Evolutionary conservation across 192 early-diverging fungal genomes (phyloP).

Genomic region (Paraglomus occultum): DNA sequence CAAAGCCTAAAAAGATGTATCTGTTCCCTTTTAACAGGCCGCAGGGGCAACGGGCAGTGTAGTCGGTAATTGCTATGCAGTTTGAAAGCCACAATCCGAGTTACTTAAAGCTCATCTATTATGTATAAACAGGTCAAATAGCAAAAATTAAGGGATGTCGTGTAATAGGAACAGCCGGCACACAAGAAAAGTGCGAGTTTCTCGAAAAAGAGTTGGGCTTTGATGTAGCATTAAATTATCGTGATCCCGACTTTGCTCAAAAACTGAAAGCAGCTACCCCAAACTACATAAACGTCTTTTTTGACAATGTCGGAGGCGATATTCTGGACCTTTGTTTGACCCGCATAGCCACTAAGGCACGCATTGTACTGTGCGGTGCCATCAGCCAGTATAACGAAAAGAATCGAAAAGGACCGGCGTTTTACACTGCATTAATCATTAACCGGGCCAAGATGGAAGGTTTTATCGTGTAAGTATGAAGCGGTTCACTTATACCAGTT

Average conservation of each 20-base stretch:
- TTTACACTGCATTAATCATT: slow-evolving; percentile 45
- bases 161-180: slow-evolving; percentile 56
- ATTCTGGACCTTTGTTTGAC: slow-evolving; percentile 46
- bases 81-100: too few relatives aligned
- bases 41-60: slow-evolving; percentile 50
- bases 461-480: slow-evolving; percentile 40
- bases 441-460: slow-evolving; percentile 52
- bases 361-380: slow-evolving; percentile 52
- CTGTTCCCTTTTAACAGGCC: slow-evolving; percentile 30
- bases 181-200: slow-evolving; percentile 51
- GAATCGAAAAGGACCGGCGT: slow-evolving; percentile 39
- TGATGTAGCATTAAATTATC: slow-evolving; percentile 55
- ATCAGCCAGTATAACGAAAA: slow-evolving; percentile 49
- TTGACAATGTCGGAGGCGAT: slow-evolving; percentile 57
- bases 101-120: background rate
- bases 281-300: slow-evolving; percentile 50
- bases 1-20: background rate
- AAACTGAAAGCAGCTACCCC: slow-evolving; percentile 41
- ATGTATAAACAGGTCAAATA: slow-evolving; percentile 33
- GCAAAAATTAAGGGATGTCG: slow-evolving; percentile 45
- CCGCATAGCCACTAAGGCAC: slow-evolving; percentile 43
- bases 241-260: slow-evolving; percentile 41
- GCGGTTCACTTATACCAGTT: background rate
- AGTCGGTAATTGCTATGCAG: slow-evolving; percentile 28
- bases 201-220: slow-evolving; percentile 49